These are phyloP conservation scores for Cryptococcus neoformans DNA, from an alignment of 1,284 basidiomycete genomes.

Conservation along the genomic window DNA sequence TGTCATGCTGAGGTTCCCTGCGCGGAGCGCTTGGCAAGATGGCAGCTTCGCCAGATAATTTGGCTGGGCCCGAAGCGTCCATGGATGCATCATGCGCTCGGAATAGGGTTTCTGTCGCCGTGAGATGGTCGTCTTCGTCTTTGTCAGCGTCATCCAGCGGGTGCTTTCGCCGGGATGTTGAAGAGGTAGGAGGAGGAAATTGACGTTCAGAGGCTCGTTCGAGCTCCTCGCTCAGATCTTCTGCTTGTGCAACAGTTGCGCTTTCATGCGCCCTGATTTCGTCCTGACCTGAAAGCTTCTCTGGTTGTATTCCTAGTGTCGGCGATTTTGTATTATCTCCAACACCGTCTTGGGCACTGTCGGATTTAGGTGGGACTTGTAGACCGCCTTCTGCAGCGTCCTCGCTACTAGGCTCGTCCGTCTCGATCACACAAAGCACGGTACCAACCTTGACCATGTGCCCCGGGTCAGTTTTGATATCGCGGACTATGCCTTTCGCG, in stretches of 20 bases:
- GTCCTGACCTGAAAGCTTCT: not conserved
- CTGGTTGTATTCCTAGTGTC: not conserved
- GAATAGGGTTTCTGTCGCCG: slow-evolving; percentile 6
- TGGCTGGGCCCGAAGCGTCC: slow-evolving; percentile 24
- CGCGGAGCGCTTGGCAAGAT: slow-evolving; percentile 32
- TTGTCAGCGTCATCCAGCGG: not conserved
- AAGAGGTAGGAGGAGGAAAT: not conserved
- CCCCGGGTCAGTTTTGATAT: slow-evolving; percentile 74
- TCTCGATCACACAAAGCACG: slow-evolving; percentile 77
- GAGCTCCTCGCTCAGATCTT: slow-evolving; percentile 7
- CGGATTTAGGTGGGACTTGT: not conserved
- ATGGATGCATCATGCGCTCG: slow-evolving; percentile 10
- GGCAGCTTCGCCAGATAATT: slow-evolving; percentile 36
- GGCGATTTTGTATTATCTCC: too few species aligned
- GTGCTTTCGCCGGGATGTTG: not conserved
- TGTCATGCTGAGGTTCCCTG: not conserved
- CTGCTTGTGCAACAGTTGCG: slow-evolving; percentile 10
- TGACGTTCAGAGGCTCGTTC: slow-evolving; percentile 5
- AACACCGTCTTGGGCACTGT: too few species aligned
- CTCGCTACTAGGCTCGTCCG: slow-evolving; percentile 53
- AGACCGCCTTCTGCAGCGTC: not conserved
- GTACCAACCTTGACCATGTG: slow-evolving; percentile 83
- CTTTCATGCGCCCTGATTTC: slow-evolving; percentile 1
- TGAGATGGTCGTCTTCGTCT: not conserved
- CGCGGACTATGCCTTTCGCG: slow-evolving; percentile 70